These are phyloP conservation scores for Pseudohyphozyma bogoriensis DNA, from an alignment of 768 basidiomycete genomes.

Conservation along the genomic window DNA sequence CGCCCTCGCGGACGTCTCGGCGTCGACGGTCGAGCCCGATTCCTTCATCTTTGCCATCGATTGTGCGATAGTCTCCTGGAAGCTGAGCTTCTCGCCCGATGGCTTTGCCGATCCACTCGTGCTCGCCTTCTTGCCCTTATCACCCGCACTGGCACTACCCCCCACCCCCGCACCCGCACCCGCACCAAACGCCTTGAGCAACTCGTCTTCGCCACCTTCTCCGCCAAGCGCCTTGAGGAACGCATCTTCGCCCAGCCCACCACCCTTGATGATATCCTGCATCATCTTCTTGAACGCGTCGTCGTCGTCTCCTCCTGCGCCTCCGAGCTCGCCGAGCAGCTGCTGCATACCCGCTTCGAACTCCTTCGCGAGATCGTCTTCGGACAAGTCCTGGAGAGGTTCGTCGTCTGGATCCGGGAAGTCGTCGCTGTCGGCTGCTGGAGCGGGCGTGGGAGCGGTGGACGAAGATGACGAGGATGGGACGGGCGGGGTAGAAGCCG, in stretches of 20 bases:
- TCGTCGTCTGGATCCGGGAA: slow-evolving; percentile 25
- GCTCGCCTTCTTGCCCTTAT: background rate
- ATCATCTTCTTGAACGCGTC: slow-evolving; percentile 26
- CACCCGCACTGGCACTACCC: background rate
- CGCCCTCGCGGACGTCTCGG: background rate
- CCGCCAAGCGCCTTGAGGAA: background rate
- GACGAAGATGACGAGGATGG: background rate
- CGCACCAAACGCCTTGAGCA: background rate
- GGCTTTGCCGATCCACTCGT: slow-evolving; percentile 5
- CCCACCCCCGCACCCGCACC: background rate
- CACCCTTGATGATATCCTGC: slow-evolving; percentile 20
- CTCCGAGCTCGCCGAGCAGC: slow-evolving; percentile 19
- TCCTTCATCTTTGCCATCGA: slow-evolving; percentile 65
- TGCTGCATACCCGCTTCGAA: slow-evolving; percentile 29
- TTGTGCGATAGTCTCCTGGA: slow-evolving; percentile 59
- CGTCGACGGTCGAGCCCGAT: slow-evolving; percentile 32
- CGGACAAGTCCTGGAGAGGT: slow-evolving; percentile 1
- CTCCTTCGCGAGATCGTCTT: slow-evolving; percentile 19
- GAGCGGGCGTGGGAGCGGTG: background rate
- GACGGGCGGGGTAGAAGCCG: background rate
- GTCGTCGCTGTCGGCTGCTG: background rate
- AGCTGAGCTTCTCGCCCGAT: slow-evolving; percentile 40
- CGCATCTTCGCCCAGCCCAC: slow-evolving; percentile 8
- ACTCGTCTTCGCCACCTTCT: slow-evolving; percentile 18
- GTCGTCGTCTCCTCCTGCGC: slow-evolving; percentile 14